Evolutionary conservation across 805 yeast species (phyloP), one percentile per base, ranked within the genome.

Genomic region (Cyberlindnera japonica): DNA sequence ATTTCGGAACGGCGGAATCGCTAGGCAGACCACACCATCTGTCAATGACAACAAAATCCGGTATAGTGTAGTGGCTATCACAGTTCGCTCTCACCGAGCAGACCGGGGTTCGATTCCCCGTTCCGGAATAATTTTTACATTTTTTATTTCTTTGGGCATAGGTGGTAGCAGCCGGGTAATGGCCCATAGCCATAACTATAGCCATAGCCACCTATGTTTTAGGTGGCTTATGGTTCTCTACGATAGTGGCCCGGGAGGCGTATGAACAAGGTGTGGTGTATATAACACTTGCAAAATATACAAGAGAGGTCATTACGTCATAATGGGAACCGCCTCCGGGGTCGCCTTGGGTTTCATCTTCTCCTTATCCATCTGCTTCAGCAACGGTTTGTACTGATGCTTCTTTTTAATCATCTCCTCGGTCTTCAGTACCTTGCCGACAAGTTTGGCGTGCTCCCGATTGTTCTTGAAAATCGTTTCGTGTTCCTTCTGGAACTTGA

Each of bases 81-180:
- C 57, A 53, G 57, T 48, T 52, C 59, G 51, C 61, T 57, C 61
- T 57, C 61, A 55, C 59, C 51, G 61, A 52, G 49, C 55, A 54
- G 53, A 55, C 61, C 59, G 58, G 59, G 53, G 61, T 57, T 57
- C 61, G 61, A 57, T 55, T 57, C 61, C 52, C 61, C 57, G 61
- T 51, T 45, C 56, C 57, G 61, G 61, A 57, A 53, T 35, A 25
- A 25, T 23, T 40, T 44, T 49, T 42, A 45, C 39, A 7, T 41
- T 35, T 22, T 26, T 37, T 37, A 7, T 2, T 20, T 17, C 8
- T 12, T 39, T 21, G 5, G 7, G n/a, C n/a, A n/a, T n/a, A n/a
- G 6, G 18, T 11, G 14, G 21, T n/a, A 5, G 14, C 14, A 15
- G 33, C 26, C 20, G 33, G 31, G 28, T 33, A 25, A 40, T 17